These are phyloP conservation scores for Barnettozyma vustinii DNA, from an alignment of 805 yeast genomes.

Conservation along the genomic window DNA sequence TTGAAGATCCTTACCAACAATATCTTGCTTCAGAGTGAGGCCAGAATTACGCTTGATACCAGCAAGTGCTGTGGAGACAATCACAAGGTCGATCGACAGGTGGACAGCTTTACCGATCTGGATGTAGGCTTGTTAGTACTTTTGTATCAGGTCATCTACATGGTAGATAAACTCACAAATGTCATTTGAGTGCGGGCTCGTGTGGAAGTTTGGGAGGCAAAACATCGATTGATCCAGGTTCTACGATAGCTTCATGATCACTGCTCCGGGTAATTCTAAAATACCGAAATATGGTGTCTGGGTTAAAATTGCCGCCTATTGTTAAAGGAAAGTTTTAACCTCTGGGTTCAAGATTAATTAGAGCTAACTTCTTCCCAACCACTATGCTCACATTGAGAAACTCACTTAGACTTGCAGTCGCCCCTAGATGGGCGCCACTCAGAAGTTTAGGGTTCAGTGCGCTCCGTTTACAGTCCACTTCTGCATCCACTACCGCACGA, in stretches of 20 bases:
- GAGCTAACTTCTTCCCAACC: neutral
- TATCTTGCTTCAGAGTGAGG: conserved; percentile 49
- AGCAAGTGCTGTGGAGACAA: conserved; percentile 63
- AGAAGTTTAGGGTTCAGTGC: neutral
- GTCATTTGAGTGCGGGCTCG: neutral
- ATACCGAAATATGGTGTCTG: neutral
- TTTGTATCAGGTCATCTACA: neutral
- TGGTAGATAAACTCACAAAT: neutral
- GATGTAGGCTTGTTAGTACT: neutral
- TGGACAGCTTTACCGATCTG: conserved; percentile 53
- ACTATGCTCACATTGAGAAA: conserved; percentile 3
- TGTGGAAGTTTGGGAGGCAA: neutral
- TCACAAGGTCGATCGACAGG: conserved; percentile 49
- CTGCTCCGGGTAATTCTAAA: neutral
- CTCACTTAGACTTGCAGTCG: neutral
- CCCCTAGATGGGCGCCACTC: neutral
- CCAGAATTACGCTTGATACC: conserved; percentile 74
- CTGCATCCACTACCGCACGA: neutral
- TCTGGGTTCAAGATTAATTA: no score
- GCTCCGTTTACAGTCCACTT: conserved; percentile 4
- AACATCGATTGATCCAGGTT: neutral
- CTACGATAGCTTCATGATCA: neutral
- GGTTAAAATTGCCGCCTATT: neutral
- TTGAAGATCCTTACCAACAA: conserved; percentile 39
- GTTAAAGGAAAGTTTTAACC: neutral